A percentile compares a stretch with the other conserved stretches of the same genome.
Conservation (phyloP, 129 eudicot genomes). For the Helichrysum umbraculigerum region DNA sequence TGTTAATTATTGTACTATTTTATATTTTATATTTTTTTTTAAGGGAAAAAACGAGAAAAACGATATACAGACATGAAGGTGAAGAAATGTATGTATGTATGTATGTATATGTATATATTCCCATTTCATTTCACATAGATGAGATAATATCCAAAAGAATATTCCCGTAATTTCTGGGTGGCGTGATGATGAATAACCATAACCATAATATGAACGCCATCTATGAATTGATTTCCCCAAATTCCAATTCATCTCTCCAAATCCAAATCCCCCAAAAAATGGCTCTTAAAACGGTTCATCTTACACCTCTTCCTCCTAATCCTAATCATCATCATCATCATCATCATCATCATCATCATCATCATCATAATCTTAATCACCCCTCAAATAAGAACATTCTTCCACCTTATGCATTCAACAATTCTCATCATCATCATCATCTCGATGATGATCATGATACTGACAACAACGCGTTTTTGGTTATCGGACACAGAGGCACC, state of each 20-base stretch:
- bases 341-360: conserved; percentile 35
- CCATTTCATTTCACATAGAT: background rate
- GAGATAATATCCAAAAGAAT: conserved; percentile 8
- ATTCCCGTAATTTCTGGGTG: conserved; percentile 32
- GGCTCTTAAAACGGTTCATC: conserved; percentile 52
- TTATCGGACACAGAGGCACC: conserved; percentile 67
- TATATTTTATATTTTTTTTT: no score
- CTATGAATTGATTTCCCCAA: conserved; percentile 23
- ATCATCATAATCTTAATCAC: background rate
- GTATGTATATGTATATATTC: background rate
- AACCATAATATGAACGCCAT: background rate
- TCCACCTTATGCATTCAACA: conserved; percentile 1
- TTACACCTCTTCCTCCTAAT: conserved; percentile 32
- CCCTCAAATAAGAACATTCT: background rate
- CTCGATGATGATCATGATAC: background rate
- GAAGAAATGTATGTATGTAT: no score
- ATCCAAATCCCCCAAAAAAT: conserved; percentile 34
- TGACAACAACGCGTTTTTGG: conserved; percentile 30
- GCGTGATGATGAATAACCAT: conserved; percentile 19
- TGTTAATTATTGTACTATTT: no score
- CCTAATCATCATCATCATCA: conserved; percentile 38
- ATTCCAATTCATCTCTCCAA: conserved; percentile 8
- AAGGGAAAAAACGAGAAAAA: no score
- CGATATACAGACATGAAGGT: no score
- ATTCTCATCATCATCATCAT: background rate